Base-by-base conservation (phyloP, 176 grass and related monocot species). In the Zea luxurians region DNA sequence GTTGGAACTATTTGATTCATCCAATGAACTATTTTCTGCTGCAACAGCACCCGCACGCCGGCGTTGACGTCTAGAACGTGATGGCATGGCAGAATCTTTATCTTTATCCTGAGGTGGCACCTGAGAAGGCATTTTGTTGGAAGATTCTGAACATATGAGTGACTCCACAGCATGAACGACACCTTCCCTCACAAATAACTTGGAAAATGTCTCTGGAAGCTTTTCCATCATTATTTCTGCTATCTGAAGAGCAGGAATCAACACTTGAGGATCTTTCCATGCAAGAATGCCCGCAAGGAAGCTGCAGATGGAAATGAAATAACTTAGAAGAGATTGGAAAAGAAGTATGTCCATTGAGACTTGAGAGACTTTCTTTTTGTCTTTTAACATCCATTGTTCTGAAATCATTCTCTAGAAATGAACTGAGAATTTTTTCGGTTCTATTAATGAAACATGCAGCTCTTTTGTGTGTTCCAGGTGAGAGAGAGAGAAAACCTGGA, bases 191-290 rank as follows among this genome's bases (percentile, higher is more conserved):
- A 97, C 84, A 91, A 97, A 97, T 54, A 93, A 79, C 63, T 91
- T 93, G 17, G 86, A 90, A 59, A 93, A 97, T 82, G 82, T 91
- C 67, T 82, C 91, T 0, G 91, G 94, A 68, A 93, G 91, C 54
- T 97, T 97, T 64, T 97, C 89, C 94, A 97, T 97, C 54, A 97
- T 86, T 78, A 91, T 86, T 75, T 97, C 94, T 71, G 91, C 89
- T 81, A 97, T 97, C 80, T 97, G 86, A 78, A 97, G 86, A 80
- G 91, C 86, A 82, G 91, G 91, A 64, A 97, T 93, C 76, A 97
- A 81, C 44, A 97, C 86, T 79, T 88, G 91, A 2, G 89, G 94
- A 83, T 97, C 94, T 86, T 97, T 97, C 89, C 91, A 93, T n/a
- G 94, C 91, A 66, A 97, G 84, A 79, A 97, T 91, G 50, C 91